Conservation (phyloP, 2,329 filamentous ascomycete genomes). For the Fusarium sp. region DNA sequence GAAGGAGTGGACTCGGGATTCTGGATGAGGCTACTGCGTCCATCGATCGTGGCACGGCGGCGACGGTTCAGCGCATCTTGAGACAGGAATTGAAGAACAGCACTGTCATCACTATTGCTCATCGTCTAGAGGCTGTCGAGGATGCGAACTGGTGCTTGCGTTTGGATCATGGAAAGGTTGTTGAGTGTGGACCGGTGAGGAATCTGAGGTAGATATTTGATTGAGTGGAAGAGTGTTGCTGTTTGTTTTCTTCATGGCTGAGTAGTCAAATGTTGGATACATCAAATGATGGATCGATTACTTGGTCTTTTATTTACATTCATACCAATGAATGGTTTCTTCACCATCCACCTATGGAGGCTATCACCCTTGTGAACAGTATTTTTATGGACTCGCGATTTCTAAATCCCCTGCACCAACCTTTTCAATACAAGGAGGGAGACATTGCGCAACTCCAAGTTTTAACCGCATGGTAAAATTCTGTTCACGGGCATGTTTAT, state of each 20-base stretch:
- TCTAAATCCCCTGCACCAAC: background rate
- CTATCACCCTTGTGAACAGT: background rate
- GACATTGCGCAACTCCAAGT: too few relatives aligned
- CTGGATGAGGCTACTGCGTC: constrained; percentile 75
- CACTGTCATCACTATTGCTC: constrained; percentile 76
- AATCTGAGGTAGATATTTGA: constrained; percentile 12
- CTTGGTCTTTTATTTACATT: background rate
- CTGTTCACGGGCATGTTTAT: too few relatives aligned
- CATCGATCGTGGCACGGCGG: constrained; percentile 70
- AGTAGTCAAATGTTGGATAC: background rate
- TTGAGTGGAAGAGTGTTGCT: background rate
- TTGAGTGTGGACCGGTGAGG: constrained; percentile 60
- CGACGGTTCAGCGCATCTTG: constrained; percentile 68
- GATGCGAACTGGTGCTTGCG: constrained; percentile 68
- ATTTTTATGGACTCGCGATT: too few relatives aligned
- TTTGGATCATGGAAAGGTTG: constrained; percentile 63
- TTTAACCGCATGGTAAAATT: too few relatives aligned
- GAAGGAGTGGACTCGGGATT: constrained; percentile 70
- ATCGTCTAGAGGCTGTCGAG: constrained; percentile 71
- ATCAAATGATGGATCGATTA: background rate
- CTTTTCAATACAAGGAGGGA: too few relatives aligned
- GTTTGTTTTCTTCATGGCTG: background rate
- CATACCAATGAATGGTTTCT: background rate
- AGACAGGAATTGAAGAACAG: constrained; percentile 65
- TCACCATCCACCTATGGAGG: background rate